Evolutionary conservation across 352 stramenopile genomes (phyloP).

Genomic region (Pythium rhizo-oryzae): DNA sequence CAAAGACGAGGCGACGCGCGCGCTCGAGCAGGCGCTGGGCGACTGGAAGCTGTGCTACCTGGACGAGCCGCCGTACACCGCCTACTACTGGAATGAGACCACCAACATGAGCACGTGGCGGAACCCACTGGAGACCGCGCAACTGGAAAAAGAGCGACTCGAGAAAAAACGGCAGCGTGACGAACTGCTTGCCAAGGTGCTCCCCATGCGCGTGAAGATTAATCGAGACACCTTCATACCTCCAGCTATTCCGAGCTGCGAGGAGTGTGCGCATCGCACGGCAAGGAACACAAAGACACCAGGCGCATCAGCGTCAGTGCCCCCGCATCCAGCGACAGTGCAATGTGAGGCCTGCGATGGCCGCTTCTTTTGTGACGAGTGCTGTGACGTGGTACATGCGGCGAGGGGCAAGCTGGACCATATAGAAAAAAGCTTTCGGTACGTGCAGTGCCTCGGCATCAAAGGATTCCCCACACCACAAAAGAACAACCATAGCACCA

Average conservation of each 20-base stretch:
- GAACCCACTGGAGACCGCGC: conserved; percentile 50
- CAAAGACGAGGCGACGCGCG: conserved; percentile 30
- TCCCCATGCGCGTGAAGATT: conserved; percentile 48
- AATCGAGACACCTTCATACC: conserved; percentile 34
- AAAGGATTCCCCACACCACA: conserved; percentile 30
- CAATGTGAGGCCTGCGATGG: conserved; percentile 42
- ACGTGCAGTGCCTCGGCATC: conserved; percentile 37
- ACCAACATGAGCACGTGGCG: conserved; percentile 62
- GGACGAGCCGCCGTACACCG: conserved; percentile 58
- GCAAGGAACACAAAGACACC: background rate
- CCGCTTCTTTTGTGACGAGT: conserved; percentile 49
- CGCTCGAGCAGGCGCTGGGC: conserved; percentile 34
- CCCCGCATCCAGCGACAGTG: conserved; percentile 22
- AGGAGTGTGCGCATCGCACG: conserved; percentile 1
- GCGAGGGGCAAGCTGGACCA: conserved; percentile 32
- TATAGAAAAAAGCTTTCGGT: conserved; percentile 41
- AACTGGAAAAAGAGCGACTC: conserved; percentile 39
- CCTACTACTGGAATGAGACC: conserved; percentile 68
- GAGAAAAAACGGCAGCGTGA: conserved; percentile 36
- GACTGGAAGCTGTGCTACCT: conserved; percentile 62
- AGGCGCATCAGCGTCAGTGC: background rate
- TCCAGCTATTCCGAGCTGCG: conserved; percentile 24
- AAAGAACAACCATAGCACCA: background rate
- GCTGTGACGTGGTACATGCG: conserved; percentile 51
- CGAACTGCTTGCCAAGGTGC: conserved; percentile 38